Evolutionary conservation across 371 early-diverging fungal species (phyloP).

Genomic region (Choanephora cucurbitarum): DNA sequence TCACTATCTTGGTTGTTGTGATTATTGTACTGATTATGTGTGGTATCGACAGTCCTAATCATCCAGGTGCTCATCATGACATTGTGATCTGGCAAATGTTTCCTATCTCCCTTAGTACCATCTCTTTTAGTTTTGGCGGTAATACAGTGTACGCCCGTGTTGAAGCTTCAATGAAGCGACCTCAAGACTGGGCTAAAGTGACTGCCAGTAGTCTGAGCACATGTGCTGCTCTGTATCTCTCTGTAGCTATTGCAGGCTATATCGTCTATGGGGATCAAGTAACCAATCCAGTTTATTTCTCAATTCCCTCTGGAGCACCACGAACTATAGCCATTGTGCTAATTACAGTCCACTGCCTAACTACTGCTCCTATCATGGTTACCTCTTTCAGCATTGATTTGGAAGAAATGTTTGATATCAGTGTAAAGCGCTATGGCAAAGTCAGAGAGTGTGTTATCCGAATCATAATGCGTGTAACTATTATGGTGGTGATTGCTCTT

Average conservation of each 20-base stretch:
- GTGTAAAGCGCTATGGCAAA: constrained; percentile 46
- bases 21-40: constrained; percentile 47
- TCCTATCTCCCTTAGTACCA: constrained; percentile 61
- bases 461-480: constrained; percentile 13
- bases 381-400: constrained; percentile 74
- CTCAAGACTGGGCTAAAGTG: constrained; percentile 73
- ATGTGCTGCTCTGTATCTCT: constrained; percentile 73
- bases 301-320: constrained; percentile 69
- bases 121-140: constrained; percentile 82
- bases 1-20: constrained; percentile 50
- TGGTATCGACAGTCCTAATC: constrained; percentile 35
- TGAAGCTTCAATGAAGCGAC: constrained; percentile 81
- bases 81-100: constrained; percentile 55
- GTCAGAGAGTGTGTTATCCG: constrained; percentile 20
- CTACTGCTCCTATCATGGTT: constrained; percentile 76
- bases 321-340: constrained; percentile 60
- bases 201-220: constrained; percentile 67
- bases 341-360: constrained; percentile 76
- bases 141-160: constrained; percentile 84
- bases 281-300: constrained; percentile 72
- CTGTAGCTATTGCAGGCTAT: constrained; percentile 80
- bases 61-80: constrained; percentile 35
- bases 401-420: constrained; percentile 57
- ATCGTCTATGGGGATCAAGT: constrained; percentile 75
- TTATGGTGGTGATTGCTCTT: constrained; percentile 41